These are phyloP conservation scores for Cucurbita moschata DNA, from an alignment of 306 rosid species.

Conservation along the genomic window DNA sequence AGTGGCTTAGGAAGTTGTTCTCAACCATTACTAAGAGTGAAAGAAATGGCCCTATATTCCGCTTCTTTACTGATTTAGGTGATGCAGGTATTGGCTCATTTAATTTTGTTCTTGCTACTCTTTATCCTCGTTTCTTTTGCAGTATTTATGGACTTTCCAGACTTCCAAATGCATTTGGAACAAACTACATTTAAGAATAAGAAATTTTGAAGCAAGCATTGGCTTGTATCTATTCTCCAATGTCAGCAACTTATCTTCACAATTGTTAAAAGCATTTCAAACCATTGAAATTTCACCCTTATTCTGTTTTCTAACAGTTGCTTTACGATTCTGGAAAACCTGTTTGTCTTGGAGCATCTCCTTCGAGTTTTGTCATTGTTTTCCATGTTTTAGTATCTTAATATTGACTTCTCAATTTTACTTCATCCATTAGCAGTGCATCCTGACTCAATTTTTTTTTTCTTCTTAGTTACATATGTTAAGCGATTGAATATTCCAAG, in stretches of 20 bases:
- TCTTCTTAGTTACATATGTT: conserved; percentile 66
- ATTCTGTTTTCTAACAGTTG: background rate
- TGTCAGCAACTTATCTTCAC: background rate
- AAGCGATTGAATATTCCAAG: conserved; percentile 89
- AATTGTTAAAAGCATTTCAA: background rate
- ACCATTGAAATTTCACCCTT: background rate
- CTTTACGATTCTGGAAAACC: background rate
- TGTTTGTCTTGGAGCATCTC: background rate
- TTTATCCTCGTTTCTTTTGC: background rate
- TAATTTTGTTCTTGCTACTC: background rate
- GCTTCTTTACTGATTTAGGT: conserved; percentile 91
- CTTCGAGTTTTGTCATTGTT: background rate
- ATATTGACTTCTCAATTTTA: background rate
- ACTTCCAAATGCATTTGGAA: background rate
- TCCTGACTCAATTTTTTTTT: conserved; percentile 20
- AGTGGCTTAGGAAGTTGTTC: conserved; percentile 87
- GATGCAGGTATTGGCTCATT: conserved; percentile 65
- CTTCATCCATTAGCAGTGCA: background rate
- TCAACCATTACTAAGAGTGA: conserved; percentile 62
- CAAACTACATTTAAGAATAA: background rate
- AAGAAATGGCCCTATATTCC: conserved; percentile 84
- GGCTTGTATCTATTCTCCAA: background rate
- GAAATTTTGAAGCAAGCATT: background rate
- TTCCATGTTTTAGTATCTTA: background rate
- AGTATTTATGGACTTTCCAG: background rate